Evolutionary conservation across 257 asterid species (phyloP), one percentile per base, ranked within the genome.

Genomic region (Solanum etuberosum): DNA sequence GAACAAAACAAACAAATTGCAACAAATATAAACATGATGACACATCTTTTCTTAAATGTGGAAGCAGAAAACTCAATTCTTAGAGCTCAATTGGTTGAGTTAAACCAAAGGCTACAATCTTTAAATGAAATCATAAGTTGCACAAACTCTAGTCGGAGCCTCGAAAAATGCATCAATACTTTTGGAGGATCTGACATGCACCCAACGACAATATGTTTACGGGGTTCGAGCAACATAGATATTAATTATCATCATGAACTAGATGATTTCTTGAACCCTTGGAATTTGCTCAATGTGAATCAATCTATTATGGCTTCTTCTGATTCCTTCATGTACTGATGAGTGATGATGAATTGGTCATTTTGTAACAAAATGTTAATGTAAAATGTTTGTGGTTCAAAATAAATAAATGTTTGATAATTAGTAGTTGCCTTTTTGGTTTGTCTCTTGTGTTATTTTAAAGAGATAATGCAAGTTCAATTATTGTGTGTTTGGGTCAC

Each of bases 251-350:
- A 86, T 68, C 61, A n/a, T 27, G 89, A 15, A 42, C 86, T 29
- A 83, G 91, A 86, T 89, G 94, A 92, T 89, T 91, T 91, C 86
- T 88, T 90, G 88, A 91, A 83, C 42, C 91, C 94, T 8, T 93
- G 94, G 96, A 88, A 87, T 82, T 90, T 92, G 90, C 32, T 84
- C 76, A 89, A 88, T 86, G 88, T 88, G 31, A 91, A 92, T 87
- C 93, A 92, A 40, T 91, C 93, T 18, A 89, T 90, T 84, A 89
- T 92, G 91, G 91, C 92, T 72, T 91, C 93, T 65, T 16, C 85
- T 21, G 70, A 91, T 90, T 90, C 40, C 16, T 86, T 93, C 86
- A 86, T 92, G 93, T 91, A 88, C 83, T 92, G 86, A 92, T 87
- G 25, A 43, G 25, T 71, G 78, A 32, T 72, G 46, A 34, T 16